Base-by-base conservation (phyloP, 352 stramenopile genomes). In the Phytophthora colocasiae region DNA sequence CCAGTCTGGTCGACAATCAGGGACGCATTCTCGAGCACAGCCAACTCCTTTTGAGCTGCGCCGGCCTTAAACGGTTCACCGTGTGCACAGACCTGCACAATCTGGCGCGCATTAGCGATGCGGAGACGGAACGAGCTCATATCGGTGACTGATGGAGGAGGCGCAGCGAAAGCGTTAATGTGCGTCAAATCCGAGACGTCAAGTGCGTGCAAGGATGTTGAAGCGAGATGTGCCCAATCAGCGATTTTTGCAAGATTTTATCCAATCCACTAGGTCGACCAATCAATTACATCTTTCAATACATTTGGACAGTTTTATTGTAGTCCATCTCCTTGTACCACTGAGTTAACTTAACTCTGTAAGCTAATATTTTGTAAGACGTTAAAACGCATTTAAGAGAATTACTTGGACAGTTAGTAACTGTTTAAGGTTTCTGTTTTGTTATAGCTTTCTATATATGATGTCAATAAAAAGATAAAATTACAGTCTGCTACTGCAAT, bases 91-190 rank as follows among this genome's bases (percentile, higher is more conserved):
- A 93, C 83, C 73, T 93, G 85, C 24, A 93, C 85, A 52, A 93
- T 79, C 69, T 93, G 73, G 47, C 66, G 56, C 40, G 83, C 83
- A 71, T 90, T 88, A 34, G 41, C 57, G 55, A 93, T 83, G 57
- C 78, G 81, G 22, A 93, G 75, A 49, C 79, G 85, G 74, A 90
- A 93, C 26, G 77, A 83, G 65, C 80, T 91, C 82, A 93, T 93
- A 39, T 49, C 14, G 46, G 19, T 17, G 9, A 50, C 44, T 47
- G 51, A 41, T 60, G 58, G 43, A 44, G 58, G 36, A 43, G 54
- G 46, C 9, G 22, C n/a, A 24, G 50, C 60, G 54, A 52, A 71
- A 57, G 27, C 24, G 56, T 55, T 19, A 72, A 72, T 72, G 62
- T 64, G 56, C 62, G 47, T 53, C 67, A 75, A 63, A 61, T 61